Base-by-base conservation (phyloP, 106 monocot species). In the Triglochin maritima region DNA sequence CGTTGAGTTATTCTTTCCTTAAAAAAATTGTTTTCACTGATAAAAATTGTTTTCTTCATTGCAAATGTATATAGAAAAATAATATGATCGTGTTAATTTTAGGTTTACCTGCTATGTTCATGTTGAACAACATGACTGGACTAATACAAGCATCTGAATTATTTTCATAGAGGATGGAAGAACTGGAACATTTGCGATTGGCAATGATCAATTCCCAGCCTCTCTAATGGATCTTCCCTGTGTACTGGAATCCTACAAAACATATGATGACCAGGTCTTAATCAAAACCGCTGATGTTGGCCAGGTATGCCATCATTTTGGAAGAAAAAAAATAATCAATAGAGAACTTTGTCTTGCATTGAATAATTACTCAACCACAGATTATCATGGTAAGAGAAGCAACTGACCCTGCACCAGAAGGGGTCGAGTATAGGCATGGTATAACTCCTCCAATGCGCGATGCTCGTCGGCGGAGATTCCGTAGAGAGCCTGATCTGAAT, bases 361-460 rank as follows among this genome's bases (percentile, higher is more conserved):
- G n/a, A 44, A 7, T 55, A 45, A 51, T 56, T 44, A 29, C 44
- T 68, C 13, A 46, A 47, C 15, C 12, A 58, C 80, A 98, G 96
- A 86, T 98, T 52, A 86, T 91, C 46, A 80, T 86, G 88, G 84
- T 98, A 6, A 87, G 96, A 70, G 88, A 88, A 65, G 96, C 91
- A 68, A 69, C 57, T 42, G 88, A 91, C 69, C 82, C 96, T 73
- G 81, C 79, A 73, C 84, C 84, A 7, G 91, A 98, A 84, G 96
- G 88, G 64, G 64, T 87, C 66, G 91, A 98, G 63, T 84, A 82
- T 82, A 83, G 70, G 72, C 91, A 98, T 71, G 91, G 90, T 43
- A 79, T 96, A 9, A 96, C 95, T 47, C 90, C 95, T 74, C 95
- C 95, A 14, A 96, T 96, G 95, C 85, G 88, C 69, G 87, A 96